Conservation (phyloP, 495 filamentous ascomycete species). For the Trichocladium antarcticum region DNA sequence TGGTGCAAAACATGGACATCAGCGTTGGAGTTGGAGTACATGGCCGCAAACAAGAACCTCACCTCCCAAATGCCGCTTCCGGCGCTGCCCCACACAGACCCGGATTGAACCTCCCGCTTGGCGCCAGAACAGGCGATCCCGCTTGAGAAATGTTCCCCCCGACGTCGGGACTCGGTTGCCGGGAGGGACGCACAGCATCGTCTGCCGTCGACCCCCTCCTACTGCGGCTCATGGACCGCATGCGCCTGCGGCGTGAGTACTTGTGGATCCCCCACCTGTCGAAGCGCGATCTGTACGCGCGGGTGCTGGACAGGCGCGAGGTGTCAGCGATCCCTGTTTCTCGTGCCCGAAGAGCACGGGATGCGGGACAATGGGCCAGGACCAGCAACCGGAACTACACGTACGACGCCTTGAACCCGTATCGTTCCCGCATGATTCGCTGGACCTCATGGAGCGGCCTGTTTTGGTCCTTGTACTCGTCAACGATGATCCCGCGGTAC, state of each 20-base stretch:
- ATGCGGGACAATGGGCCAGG: neutral
- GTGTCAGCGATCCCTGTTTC: neutral
- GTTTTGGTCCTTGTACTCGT: constrained; percentile 32
- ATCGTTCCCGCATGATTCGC: constrained; percentile 31
- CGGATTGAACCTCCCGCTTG: neutral
- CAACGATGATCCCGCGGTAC: constrained; percentile 28
- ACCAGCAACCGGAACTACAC: constrained; percentile 10
- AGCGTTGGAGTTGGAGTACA: neutral
- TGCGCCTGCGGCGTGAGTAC: constrained; percentile 31
- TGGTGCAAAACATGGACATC: neutral
- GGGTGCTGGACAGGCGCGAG: constrained; percentile 17
- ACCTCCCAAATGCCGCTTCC: neutral
- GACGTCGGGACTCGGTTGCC: neutral
- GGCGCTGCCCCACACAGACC: neutral
- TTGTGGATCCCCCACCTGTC: constrained; percentile 36
- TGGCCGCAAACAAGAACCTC: neutral
- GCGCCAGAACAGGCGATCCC: neutral
- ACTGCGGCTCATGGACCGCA: constrained; percentile 5
- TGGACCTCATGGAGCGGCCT: constrained; percentile 33
- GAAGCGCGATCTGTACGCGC: constrained; percentile 37
- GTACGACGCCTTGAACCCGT: constrained; percentile 39
- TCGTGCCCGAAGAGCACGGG: neutral
- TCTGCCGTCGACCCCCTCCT: constrained; percentile 4
- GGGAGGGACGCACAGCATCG: constrained; percentile 1
- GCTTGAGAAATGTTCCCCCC: neutral